A percentile compares a stretch with the other conserved stretches of the same genome.
Evolutionary conservation across 306 rosid genomes (phyloP).

Genomic region (Fragaria iinumae): DNA sequence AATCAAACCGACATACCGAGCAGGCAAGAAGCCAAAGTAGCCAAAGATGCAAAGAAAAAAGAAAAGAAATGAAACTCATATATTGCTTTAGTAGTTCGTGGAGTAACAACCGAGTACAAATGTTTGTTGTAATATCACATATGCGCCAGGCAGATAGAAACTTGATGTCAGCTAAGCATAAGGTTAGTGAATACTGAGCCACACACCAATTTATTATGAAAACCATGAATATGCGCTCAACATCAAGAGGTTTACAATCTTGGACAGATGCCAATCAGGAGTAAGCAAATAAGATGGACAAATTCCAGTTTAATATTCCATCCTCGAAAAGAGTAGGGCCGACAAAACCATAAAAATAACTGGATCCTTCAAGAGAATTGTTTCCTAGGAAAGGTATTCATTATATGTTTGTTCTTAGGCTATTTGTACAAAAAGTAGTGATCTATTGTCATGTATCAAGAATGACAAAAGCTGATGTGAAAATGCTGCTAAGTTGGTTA

Average conservation of each 20-base stretch:
- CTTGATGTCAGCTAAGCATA: neutral
- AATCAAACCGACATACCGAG: neutral
- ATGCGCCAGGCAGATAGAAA: neutral
- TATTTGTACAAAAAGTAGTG: neutral
- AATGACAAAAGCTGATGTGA: neutral
- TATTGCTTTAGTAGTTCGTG: neutral
- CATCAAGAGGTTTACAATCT: neutral
- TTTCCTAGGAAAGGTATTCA: neutral
- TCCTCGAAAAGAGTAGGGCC: neutral
- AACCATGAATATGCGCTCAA: neutral
- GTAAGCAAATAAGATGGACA: neutral
- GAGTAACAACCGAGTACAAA: neutral
- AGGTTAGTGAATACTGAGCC: neutral
- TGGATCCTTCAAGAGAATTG: neutral
- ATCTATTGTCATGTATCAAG: neutral
- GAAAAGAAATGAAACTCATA: neutral
- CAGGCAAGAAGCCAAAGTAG: neutral
- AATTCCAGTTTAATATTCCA: neutral
- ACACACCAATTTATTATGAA: neutral
- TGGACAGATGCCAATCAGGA: neutral
- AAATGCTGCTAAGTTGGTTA: neutral
- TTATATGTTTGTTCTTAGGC: neutral
- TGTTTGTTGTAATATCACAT: neutral
- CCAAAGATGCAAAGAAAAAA: neutral
- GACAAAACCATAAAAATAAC: neutral